Evolutionary conservation across 164 flowering plant genomes (phyloP), one percentile per base, ranked within the genome.

Genomic region (Liriodendron chinense): DNA sequence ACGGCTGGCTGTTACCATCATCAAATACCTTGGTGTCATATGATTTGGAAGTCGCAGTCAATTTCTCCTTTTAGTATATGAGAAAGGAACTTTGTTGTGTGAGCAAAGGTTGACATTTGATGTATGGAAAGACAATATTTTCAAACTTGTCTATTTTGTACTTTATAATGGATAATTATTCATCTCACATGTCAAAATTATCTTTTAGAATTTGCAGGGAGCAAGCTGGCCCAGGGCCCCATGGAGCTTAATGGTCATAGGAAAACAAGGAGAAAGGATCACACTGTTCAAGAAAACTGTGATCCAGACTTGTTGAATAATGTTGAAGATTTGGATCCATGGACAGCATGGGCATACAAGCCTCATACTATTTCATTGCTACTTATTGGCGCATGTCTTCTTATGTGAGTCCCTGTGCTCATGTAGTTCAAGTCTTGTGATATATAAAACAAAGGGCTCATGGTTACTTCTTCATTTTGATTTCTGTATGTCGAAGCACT

Each of bases 331-430:
- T 78, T 87, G 61, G 99, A 95, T 82, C 99, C 99, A 50, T 95
- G 99, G 99, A 94, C 97, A 72, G 97, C 99, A 57, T 95, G 98
- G 99, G 98, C 98, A 18, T 95, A 95, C 84, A 88, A 80, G 83
- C 99, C 99, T 82, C 99, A 82, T 28, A 95, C 98, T 13, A 82
- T 95, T 72, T 80, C 99, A 22, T 83, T 91, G 79, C 82, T 95
- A 74, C 85, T 93, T 71, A 74, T 95, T 79, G 98, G 98, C 71
- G 97, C 98, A 65, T 90, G 97, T 69, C 88, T 93, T 80, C 89
- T 95, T 3, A 90, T 95, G 98, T 95, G 83, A 92, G 98, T 89
- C 9, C 47, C 20, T 6, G 23, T 24, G 23, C 71, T 69, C 43
- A 67, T 28, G 13, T 67, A 12, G 20, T 67, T 67, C 7, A 34